phyloP scores from a whole-genome alignment of 2,329 filamentous ascomycete species.

The Orbilia brochopaga region DNA sequence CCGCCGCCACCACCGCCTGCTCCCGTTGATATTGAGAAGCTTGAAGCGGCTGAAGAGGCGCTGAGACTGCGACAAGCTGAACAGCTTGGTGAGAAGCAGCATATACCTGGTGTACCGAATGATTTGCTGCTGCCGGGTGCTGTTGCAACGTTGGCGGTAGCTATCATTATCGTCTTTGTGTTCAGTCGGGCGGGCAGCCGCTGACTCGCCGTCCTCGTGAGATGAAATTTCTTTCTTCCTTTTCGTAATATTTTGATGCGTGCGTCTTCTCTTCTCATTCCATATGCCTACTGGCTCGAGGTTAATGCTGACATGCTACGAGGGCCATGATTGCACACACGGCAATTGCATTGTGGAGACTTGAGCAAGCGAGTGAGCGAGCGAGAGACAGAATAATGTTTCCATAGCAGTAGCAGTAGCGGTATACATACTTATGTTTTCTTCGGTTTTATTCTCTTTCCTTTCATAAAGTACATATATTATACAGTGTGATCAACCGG shows the following conservation, averaged over 20 bases:
- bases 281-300: not conserved
- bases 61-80: slow-evolving; percentile 56
- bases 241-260: slow-evolving; percentile 16
- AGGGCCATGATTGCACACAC: no score
- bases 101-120: slow-evolving; percentile 91
- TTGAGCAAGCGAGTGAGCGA: no score
- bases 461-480: no score
- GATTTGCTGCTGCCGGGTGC: slow-evolving; percentile 82
- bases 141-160: slow-evolving; percentile 91
- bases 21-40: slow-evolving; percentile 61
- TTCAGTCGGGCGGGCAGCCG: slow-evolving; percentile 66
- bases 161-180: slow-evolving; percentile 91
- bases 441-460: not conserved
- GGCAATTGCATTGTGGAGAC: no score
- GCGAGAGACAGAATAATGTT: no score
- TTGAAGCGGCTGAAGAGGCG: slow-evolving; percentile 56
- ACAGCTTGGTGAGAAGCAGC: slow-evolving; percentile 65
- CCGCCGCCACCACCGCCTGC: slow-evolving; percentile 64
- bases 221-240: slow-evolving; percentile 20
- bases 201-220: slow-evolving; percentile 50
- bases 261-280: not conserved
- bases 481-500: no score
- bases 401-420: no score
- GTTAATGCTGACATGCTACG: no score
- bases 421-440: not conserved